Percentiles rank a stretch among this genome's conserved stretches.
Conservation (phyloP, 2,329 filamentous ascomycete species). For the Pleoardoris graminearum region DNA sequence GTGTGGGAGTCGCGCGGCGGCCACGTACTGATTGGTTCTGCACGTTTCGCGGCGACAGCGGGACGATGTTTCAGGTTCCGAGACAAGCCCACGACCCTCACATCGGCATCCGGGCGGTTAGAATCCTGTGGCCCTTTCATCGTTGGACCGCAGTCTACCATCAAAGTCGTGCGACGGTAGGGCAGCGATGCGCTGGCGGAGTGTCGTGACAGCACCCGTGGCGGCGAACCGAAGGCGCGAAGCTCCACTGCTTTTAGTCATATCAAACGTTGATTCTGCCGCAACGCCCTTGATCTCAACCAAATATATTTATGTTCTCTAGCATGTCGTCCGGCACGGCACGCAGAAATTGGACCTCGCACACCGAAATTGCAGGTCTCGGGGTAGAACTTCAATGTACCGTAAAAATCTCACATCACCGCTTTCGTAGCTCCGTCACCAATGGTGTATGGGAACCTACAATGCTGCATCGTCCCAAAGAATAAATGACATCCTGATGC, state of each 20-base stretch:
- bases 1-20: conserved; percentile 31
- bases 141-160: conserved; percentile 14
- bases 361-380: no score
- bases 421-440: no score
- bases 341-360: no score
- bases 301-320: no score
- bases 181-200: neutral
- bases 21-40: conserved; percentile 42
- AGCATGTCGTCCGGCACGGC: no score
- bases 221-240: neutral
- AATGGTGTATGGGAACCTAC: no score
- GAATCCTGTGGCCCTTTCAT: conserved; percentile 21
- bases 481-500: no score
- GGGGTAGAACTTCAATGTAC: no score
- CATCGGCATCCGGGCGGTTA: conserved; percentile 36
- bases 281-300: neutral
- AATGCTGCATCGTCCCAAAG: no score
- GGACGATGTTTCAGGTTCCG: conserved; percentile 37
- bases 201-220: neutral
- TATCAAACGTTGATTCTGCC: neutral
- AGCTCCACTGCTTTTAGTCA: neutral
- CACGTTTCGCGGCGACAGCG: conserved; percentile 27
- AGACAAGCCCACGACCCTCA: conserved; percentile 28
- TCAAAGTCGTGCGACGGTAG: conserved; percentile 7
- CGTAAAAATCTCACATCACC: no score